Evolutionary conservation across 2,329 filamentous ascomycete genomes (phyloP), one percentile per base, ranked within the genome.

Genomic region (Ascochyta fabae): DNA sequence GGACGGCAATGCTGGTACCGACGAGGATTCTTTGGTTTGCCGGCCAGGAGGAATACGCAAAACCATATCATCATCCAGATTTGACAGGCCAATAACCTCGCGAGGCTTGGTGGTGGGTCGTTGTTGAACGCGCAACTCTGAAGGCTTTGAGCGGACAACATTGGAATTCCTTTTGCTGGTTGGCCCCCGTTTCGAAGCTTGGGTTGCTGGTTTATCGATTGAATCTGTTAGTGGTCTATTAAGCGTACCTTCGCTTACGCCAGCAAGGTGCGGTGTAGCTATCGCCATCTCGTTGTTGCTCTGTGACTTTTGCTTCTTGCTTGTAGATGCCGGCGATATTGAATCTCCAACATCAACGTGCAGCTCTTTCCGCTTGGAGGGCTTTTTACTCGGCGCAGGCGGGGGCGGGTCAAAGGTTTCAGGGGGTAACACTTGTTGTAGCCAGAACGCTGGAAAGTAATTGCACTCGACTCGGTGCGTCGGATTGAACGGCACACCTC

Each of bases 381-480:
- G 29, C 31, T 56, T 62, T 22, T 55, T 47, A 23, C 50, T 61
- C 9, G 58, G 36, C 22, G 16, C 40, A 24, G 56, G n/a, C 5
- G 56, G 24, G 12, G 64, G 56, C 10, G 62, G 65, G 26, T 69
- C 49, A 6, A 72, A 44, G 1, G 67, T 41, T 0, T 69, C 63
- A 4, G 36, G 31, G 4, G 70, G 69, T 2, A 79, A 64, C 1
- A 64, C 68, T 36, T 66, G 61, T 6, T 62, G 50, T 12, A 78
- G 60, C 35, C 75, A 62, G 40, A 70, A 75, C 10, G 66, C 59
- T 0, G 75, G 69, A 13, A 79, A 65, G 27, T 40, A 55, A 36
- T 76, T 73, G n/a, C 65, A 69, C 27, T 77, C 73, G 3, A 78
- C 68, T 5, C 64, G 66, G 38, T 70, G 43, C 1, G 52, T 44